Conservation (phyloP, 2,329 filamentous ascomycete genomes). For the Neonectria hederae region DNA sequence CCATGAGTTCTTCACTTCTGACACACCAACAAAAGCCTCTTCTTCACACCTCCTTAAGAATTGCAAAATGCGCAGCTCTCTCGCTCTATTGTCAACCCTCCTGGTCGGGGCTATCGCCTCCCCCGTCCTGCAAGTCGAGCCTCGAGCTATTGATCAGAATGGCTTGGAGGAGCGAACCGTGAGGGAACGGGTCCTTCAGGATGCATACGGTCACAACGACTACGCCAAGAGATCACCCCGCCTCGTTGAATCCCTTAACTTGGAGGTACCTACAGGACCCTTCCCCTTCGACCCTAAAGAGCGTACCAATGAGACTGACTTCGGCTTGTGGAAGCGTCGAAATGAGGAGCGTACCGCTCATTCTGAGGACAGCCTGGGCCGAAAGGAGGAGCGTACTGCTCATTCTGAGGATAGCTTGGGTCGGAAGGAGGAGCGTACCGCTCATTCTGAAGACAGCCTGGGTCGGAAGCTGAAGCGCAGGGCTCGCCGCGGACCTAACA, state of each 20-base stretch:
- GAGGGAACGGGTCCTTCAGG: background rate
- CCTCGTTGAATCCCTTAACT: background rate
- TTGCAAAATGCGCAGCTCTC: constrained; percentile 7
- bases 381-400: too few species aligned
- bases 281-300: background rate
- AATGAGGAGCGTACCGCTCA: too few species aligned
- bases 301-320: background rate
- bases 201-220: background rate
- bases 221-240: background rate
- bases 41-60: background rate
- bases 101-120: constrained; percentile 5
- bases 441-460: too few species aligned
- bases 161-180: background rate
- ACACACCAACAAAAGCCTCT: background rate
- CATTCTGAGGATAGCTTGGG: background rate
- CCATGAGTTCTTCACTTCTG: background rate
- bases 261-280: background rate
- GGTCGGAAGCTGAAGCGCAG: too few species aligned
- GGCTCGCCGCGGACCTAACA: background rate
- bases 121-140: background rate
- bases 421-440: background rate
- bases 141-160: background rate
- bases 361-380: too few species aligned
- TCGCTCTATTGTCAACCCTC: constrained; percentile 1
- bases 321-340: background rate